Conservation (phyloP, 192 early-diverging fungal genomes). For the Umbelopsis vinacea region DNA sequence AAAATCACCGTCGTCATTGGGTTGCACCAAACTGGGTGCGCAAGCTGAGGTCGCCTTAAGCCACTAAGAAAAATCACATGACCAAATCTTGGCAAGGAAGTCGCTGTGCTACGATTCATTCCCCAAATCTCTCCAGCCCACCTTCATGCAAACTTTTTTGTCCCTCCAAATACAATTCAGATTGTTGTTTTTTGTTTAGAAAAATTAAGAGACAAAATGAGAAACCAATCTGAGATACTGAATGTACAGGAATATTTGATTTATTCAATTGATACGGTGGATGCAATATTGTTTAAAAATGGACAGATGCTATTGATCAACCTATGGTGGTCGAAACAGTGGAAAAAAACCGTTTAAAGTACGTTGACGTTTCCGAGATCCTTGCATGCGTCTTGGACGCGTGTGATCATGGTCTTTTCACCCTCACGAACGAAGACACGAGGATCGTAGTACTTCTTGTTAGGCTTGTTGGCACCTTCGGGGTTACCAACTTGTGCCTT, state of each 20-base stretch:
- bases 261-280: no score
- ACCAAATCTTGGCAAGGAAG: neutral
- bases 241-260: no score
- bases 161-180: no score
- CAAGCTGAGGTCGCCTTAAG: neutral
- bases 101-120: neutral
- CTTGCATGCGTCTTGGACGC: slow-evolving; percentile 77
- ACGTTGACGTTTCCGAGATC: slow-evolving; percentile 75
- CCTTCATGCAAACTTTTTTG: no score
- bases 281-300: no score
- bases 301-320: no score
- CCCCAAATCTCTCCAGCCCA: no score
- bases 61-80: neutral
- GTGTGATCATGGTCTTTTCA: slow-evolving; percentile 84
- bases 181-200: no score
- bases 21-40: neutral
- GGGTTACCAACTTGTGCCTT: slow-evolving; percentile 93
- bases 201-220: no score
- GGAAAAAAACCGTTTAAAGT: slow-evolving; percentile 48
- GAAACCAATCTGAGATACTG: no score
- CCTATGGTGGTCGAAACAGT: neutral
- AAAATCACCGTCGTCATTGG: slow-evolving; percentile 11
- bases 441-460: slow-evolving; percentile 97
- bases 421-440: slow-evolving; percentile 87
- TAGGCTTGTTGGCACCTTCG: slow-evolving; percentile 90